These are phyloP conservation scores for Angomonas ambiguus DNA, from an alignment of 208 protist species.

Conservation along the genomic window DNA sequence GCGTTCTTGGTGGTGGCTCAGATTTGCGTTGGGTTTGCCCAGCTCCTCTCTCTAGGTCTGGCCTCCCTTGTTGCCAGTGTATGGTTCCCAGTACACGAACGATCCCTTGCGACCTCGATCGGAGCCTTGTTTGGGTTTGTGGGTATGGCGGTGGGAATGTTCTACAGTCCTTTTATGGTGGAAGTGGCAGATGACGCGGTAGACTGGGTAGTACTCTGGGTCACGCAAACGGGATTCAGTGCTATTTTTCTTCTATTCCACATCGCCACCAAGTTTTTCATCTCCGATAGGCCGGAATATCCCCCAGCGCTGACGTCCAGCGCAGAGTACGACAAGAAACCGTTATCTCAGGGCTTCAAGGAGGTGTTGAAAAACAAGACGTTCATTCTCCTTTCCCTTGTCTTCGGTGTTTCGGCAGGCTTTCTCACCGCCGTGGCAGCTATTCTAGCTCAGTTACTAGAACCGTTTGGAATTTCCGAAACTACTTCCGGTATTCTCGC, in stretches of 20 bases:
- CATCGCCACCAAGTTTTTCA: conserved; percentile 1
- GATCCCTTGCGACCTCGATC: conserved; percentile 40
- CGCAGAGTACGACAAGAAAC: conserved; percentile 12
- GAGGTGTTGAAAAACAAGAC: conserved; percentile 21
- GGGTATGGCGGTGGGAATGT: conserved; percentile 61
- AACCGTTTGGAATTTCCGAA: conserved; percentile 40
- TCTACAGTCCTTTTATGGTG: conserved; percentile 47
- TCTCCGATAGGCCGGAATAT: conserved; percentile 23
- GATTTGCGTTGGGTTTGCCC: conserved; percentile 27
- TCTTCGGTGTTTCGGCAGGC: conserved; percentile 38
- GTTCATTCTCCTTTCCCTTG: conserved; percentile 25
- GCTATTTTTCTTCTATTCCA: conserved; percentile 20
- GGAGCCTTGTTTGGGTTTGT: conserved; percentile 38
- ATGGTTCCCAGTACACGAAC: conserved; percentile 47
- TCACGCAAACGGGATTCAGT: conserved; percentile 28
- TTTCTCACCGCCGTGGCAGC: conserved; percentile 30
- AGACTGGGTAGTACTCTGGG: conserved; percentile 24
- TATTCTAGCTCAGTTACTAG: conserved; percentile 38
- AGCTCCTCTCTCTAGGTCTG: conserved; percentile 37
- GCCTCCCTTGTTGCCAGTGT: conserved; percentile 36
- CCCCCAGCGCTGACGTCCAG: conserved; percentile 27
- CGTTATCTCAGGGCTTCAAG: conserved; percentile 21
- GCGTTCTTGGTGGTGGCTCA: conserved; percentile 33
- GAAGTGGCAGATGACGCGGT: conserved; percentile 22
- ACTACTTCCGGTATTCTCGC: conserved; percentile 30